Base-by-base conservation (phyloP, 257 asterid genomes). In the Ehretia macrophylla region DNA sequence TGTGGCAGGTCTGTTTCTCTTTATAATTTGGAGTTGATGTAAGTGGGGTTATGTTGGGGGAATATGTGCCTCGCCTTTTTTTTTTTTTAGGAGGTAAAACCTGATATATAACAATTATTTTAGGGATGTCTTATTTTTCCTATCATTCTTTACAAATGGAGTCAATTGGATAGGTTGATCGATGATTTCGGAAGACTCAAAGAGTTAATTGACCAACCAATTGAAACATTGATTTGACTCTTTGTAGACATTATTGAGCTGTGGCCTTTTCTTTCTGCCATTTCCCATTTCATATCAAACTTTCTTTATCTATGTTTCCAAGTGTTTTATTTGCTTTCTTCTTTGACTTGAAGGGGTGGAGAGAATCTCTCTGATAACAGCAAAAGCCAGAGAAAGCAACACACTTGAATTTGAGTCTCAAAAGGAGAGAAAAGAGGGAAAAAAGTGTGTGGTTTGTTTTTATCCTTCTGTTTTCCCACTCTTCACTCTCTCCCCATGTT, bases 11-110 rank as follows among this genome's bases (percentile, higher is more conserved):
- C 4, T 27, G 35, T 27, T 71, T 56, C 70, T 63, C 69, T 83
- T 69, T 86, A 89, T 85, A 87, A 72, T 80, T 75, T 54, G 87
- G 35, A 27, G 35, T 27, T 27, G 35, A 84, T 94, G 80, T 68
- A 69, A 66, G 85, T 82, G 90, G 85, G 85, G 80, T 57, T 75
- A 27, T 73, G 90, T 68, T 66, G 78, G 68, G 62, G 74, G 98
- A 91, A 88, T 92, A 92, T 92, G 84, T 91, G 82, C 95, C 67
- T 51, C n/a, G n/a, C n/a, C n/a, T n/a, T n/a, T n/a, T n/a, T n/a
- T n/a, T n/a, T n/a, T n/a, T n/a, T n/a, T n/a, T n/a, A n/a, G n/a
- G n/a, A n/a, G n/a, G n/a, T n/a, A n/a, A n/a, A n/a, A n/a, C n/a
- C n/a, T n/a, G n/a, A n/a, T n/a, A n/a, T n/a, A n/a, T n/a, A n/a